A percentile compares a stretch with the other conserved stretches of the same genome.
These are phyloP conservation scores for Mycena latifolia DNA, from an alignment of 768 basidiomycete species.

Conservation along the genomic window DNA sequence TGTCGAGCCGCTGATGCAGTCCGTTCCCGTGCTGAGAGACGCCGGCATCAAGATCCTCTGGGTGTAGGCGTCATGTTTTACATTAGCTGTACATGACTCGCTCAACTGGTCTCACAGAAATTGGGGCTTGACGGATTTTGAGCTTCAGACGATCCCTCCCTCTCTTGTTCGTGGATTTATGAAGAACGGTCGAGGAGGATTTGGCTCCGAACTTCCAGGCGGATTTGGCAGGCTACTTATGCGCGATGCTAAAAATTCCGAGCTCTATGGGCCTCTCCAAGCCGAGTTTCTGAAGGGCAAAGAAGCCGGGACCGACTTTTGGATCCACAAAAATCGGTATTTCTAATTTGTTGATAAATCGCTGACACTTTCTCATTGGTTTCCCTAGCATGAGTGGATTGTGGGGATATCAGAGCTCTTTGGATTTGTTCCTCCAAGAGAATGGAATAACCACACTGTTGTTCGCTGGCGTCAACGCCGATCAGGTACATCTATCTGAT, in stretches of 20 bases:
- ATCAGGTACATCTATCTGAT: conserved; percentile 65
- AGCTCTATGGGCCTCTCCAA: conserved; percentile 75
- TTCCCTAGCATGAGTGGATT: conserved; percentile 69
- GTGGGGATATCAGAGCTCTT: conserved; percentile 73
- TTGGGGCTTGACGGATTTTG: conserved; percentile 78
- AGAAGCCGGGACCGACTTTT: conserved; percentile 70
- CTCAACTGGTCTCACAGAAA: conserved; percentile 56
- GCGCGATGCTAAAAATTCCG: conserved; percentile 69
- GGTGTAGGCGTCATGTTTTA: conserved; percentile 58
- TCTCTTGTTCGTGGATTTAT: conserved; percentile 67
- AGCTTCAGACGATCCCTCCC: conserved; percentile 72
- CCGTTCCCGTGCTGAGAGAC: conserved; percentile 61
- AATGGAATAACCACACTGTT: conserved; percentile 72
- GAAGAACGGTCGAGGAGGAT: conserved; percentile 61
- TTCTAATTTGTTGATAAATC: not conserved
- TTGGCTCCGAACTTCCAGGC: conserved; percentile 66
- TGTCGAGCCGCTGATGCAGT: conserved; percentile 64
- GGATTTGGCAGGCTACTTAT: conserved; percentile 69
- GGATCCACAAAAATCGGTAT: conserved; percentile 80
- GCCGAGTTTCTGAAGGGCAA: conserved; percentile 64
- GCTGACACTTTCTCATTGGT: not conserved
- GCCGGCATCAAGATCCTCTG: conserved; percentile 71
- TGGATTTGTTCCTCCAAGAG: conserved; percentile 73
- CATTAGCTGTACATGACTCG: conserved; percentile 1
- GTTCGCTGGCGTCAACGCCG: conserved; percentile 76